Evolutionary conservation across 768 basidiomycete genomes (phyloP).

Genomic region (Porpolomopsis calyptriformis): DNA sequence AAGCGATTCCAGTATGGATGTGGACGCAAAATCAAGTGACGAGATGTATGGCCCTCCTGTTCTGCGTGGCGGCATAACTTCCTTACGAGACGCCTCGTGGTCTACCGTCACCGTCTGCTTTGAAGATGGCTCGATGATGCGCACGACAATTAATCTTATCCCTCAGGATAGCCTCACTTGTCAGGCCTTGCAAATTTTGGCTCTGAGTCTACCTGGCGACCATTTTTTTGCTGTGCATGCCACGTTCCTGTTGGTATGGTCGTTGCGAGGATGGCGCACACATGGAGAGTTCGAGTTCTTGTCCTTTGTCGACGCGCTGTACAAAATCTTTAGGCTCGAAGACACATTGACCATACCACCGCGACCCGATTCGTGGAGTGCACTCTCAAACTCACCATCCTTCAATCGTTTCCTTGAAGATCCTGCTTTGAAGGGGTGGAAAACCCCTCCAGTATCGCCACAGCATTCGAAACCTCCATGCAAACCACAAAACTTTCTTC

Average conservation of each 20-base stretch:
- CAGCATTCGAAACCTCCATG: slow-evolving; percentile 14
- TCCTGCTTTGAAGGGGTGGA: slow-evolving; percentile 39
- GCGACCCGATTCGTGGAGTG: slow-evolving; percentile 34
- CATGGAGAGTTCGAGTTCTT: slow-evolving; percentile 44
- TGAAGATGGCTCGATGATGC: slow-evolving; percentile 36
- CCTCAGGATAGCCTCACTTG: slow-evolving; percentile 46
- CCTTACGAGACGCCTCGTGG: slow-evolving; percentile 37
- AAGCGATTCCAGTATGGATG: slow-evolving; percentile 16
- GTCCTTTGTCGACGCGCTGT: slow-evolving; percentile 44
- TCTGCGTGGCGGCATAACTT: slow-evolving; percentile 28
- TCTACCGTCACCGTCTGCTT: slow-evolving; percentile 46
- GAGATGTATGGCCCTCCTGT: slow-evolving; percentile 6
- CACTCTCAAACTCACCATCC: slow-evolving; percentile 33
- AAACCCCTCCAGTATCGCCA: slow-evolving; percentile 18
- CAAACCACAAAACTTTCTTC: slow-evolving; percentile 36
- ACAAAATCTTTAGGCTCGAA: slow-evolving; percentile 32
- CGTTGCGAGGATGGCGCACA: slow-evolving; percentile 29
- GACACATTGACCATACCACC: slow-evolving; percentile 13
- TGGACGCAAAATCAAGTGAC: slow-evolving; percentile 13
- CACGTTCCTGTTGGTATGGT: slow-evolving; percentile 51
- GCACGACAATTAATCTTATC: slow-evolving; percentile 43
- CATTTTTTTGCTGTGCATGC: slow-evolving; percentile 46
- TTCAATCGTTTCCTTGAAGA: slow-evolving; percentile 48
- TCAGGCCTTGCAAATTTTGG: slow-evolving; percentile 51
- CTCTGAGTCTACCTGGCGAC: slow-evolving; percentile 47